These are phyloP conservation scores for Naganishia liquefaciens DNA, from an alignment of 1,284 basidiomycete genomes.

Conservation along the genomic window DNA sequence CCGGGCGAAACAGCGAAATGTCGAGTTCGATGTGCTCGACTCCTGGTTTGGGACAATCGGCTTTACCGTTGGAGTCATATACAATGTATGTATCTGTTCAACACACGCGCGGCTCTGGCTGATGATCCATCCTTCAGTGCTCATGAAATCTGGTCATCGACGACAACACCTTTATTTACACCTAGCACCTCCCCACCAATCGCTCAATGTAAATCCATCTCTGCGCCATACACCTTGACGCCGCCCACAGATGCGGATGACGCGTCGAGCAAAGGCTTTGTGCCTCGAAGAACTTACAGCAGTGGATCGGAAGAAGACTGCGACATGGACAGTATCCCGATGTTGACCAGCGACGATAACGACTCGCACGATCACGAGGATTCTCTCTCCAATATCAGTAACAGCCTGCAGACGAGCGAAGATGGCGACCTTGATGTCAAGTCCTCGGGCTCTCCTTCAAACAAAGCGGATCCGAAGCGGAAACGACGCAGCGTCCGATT, in stretches of 20 bases:
- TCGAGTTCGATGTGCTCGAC: slow-evolving; percentile 29
- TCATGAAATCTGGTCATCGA: slow-evolving; percentile 1
- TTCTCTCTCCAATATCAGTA: slow-evolving; percentile 19
- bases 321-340: slow-evolving; percentile 12
- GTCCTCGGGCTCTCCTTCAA: not conserved
- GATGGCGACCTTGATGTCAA: slow-evolving; percentile 3
- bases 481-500: slow-evolving; percentile 24
- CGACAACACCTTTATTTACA: slow-evolving; percentile 9
- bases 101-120: not conserved
- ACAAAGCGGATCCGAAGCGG: slow-evolving; percentile 5
- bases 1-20: slow-evolving; percentile 28
- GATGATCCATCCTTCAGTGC: not conserved
- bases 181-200: not conserved
- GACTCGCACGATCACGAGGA: slow-evolving; percentile 18
- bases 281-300: not conserved
- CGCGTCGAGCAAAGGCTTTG: not conserved
- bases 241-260: not conserved
- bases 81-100: not conserved
- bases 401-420: slow-evolving; percentile 17
- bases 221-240: not conserved
- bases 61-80: not conserved
- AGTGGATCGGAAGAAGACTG: slow-evolving; percentile 10
- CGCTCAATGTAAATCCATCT: too few relatives aligned
- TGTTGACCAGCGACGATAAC: slow-evolving; percentile 6
- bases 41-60: slow-evolving; percentile 4